A percentile compares a stretch with the other conserved stretches of the same genome.
phyloP scores from a whole-genome alignment of 2,329 filamentous ascomycete genomes.

The Aspergillus persii region DNA sequence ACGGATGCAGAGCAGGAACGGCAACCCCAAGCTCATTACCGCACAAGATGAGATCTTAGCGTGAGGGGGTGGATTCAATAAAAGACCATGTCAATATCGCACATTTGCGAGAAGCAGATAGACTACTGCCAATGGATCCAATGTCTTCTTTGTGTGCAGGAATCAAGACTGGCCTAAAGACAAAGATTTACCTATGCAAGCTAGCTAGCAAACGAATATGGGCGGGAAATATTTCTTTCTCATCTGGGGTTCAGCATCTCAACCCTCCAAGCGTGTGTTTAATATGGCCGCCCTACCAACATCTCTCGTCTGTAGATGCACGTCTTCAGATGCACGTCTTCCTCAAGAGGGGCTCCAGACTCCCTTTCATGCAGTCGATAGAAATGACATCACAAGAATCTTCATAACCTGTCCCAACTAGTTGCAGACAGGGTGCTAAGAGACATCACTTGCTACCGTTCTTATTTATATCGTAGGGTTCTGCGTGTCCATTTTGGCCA shows the following conservation, averaged over 20 bases:
- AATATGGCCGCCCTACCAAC: background rate
- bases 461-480: constrained; percentile 1
- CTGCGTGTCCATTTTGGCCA: background rate
- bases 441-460: background rate
- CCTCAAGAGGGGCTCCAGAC: background rate
- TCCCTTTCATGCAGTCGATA: background rate
- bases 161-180: background rate
- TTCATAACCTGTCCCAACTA: background rate
- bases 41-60: background rate
- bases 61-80: background rate
- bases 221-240: background rate
- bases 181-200: background rate
- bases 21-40: background rate
- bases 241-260: background rate
- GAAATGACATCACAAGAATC: background rate
- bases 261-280: background rate
- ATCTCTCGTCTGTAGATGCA: background rate
- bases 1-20: background rate
- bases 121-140: background rate
- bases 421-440: background rate
- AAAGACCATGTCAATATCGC: background rate
- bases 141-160: background rate
- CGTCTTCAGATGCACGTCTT: background rate
- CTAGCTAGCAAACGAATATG: background rate
- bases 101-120: background rate